Percentiles rank a stretch among this genome's conserved stretches.
phyloP scores from a whole-genome alignment of 176 grass and related monocot species.

The Pharus latifolius region DNA sequence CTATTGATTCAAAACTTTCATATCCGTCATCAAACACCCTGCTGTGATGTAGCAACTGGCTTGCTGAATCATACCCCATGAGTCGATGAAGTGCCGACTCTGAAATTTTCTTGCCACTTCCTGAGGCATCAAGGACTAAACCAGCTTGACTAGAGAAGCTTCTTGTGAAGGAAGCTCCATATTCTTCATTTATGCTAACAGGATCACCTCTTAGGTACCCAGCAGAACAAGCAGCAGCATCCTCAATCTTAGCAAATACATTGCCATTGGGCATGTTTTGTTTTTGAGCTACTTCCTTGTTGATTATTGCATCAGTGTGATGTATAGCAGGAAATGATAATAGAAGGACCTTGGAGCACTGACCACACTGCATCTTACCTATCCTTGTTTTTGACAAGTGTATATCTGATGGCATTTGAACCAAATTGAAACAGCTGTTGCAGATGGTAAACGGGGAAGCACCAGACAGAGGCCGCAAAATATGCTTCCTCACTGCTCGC shows the following conservation, averaged over 20 bases:
- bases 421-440: conserved; percentile 55
- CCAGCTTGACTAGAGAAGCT: conserved; percentile 33
- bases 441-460: conserved; percentile 75
- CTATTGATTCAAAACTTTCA: conserved; percentile 56
- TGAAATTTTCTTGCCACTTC: conserved; percentile 26
- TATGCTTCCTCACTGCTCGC: conserved; percentile 38
- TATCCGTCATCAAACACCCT: conserved; percentile 35
- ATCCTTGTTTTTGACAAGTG: conserved; percentile 48
- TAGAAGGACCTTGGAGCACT: conserved; percentile 57
- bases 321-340: conserved; percentile 45
- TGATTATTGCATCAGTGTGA: neutral
- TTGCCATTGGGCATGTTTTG: neutral
- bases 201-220: conserved; percentile 9
- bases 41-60: conserved; percentile 49
- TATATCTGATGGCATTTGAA: conserved; percentile 76
- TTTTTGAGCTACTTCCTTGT: neutral
- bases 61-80: conserved; percentile 95
- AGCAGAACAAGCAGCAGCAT: conserved; percentile 16
- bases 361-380: conserved; percentile 60
- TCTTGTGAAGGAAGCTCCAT: conserved; percentile 36
- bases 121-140: conserved; percentile 8
- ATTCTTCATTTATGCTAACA: conserved; percentile 22
- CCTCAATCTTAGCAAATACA: neutral
- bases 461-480: conserved; percentile 62
- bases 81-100: conserved; percentile 60